phyloP scores from a whole-genome alignment of 805 yeast species.

The Ogataea nakhonphanomensis region DNA sequence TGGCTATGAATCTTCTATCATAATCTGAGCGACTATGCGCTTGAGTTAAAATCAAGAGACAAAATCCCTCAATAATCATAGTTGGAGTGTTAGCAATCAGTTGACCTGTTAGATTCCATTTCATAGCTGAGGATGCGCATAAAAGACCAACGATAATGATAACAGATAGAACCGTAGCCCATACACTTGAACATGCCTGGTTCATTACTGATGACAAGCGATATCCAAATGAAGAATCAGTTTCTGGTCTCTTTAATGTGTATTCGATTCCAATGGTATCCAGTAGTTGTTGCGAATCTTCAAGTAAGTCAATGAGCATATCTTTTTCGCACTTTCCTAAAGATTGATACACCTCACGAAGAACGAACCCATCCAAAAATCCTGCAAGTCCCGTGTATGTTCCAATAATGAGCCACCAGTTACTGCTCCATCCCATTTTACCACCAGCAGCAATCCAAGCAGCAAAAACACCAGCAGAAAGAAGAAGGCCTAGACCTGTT shows the following conservation, averaged over 20 bases:
- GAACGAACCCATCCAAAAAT: neutral
- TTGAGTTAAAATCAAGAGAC: neutral
- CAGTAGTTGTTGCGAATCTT: neutral
- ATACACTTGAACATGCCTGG: neutral
- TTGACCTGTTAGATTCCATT: neutral
- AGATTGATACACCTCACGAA: neutral
- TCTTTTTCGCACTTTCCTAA: neutral
- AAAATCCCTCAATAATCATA: neutral
- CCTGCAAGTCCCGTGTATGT: neutral
- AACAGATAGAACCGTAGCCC: neutral
- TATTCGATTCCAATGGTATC: neutral
- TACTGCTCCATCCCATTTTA: neutral
- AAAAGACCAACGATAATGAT: neutral
- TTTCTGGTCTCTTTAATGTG: neutral
- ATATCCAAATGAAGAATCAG: neutral
- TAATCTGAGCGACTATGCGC: neutral
- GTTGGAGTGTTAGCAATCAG: neutral
- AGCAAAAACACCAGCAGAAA: neutral
- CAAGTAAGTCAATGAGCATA: neutral
- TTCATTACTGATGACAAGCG: neutral
- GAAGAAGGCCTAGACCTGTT: neutral
- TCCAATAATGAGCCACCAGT: neutral
- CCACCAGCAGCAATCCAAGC: neutral
- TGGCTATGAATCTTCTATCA: neutral
- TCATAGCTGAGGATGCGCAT: neutral